A percentile compares a stretch with the other conserved stretches of the same genome.
Conservation (phyloP, 2,329 filamentous ascomycete species). For the Furcasterigmium furcatum region DNA sequence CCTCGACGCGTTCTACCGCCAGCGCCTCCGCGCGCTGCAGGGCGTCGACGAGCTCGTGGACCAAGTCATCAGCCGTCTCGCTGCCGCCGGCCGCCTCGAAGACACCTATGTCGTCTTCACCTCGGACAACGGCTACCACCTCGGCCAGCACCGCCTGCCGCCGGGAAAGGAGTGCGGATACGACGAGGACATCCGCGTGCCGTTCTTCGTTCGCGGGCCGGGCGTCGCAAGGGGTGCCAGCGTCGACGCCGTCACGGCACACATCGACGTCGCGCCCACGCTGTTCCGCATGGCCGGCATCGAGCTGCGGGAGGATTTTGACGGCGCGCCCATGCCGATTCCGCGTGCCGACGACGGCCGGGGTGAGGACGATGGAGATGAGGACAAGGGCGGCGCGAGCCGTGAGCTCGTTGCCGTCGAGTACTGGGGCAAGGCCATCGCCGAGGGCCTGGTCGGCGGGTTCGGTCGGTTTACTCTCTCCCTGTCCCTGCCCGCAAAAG, state of each 20-base stretch:
- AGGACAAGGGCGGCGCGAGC: conserved; percentile 20
- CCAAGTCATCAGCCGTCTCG: conserved; percentile 37
- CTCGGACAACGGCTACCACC: conserved; percentile 59
- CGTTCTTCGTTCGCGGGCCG: conserved; percentile 53
- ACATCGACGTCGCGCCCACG: conserved; percentile 63
- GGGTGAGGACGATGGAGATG: conserved; percentile 15
- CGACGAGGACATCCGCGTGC: conserved; percentile 58
- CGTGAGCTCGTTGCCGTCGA: conserved; percentile 58
- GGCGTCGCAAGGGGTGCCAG: conserved; percentile 36
- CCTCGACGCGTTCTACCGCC: conserved; percentile 48
- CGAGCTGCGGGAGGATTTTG: conserved; percentile 45
- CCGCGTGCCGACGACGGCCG: not conserved
- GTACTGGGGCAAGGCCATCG: conserved; percentile 45
- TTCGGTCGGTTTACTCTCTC: conserved; percentile 11
- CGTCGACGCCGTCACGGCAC: conserved; percentile 49
- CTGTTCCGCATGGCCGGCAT: conserved; percentile 44
- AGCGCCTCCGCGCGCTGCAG: conserved; percentile 48
- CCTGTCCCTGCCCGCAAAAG: not conserved
- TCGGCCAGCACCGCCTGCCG: conserved; percentile 55
- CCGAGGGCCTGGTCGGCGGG: conserved; percentile 28
- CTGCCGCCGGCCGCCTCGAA: conserved; percentile 54
- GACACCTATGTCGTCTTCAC: conserved; percentile 59
- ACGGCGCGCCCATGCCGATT: conserved; percentile 52
- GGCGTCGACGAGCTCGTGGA: conserved; percentile 54
- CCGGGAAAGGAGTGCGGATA: conserved; percentile 57